Evolutionary conservation across 345 rosid genomes (phyloP).

Genomic region (Laguncularia racemosa): DNA sequence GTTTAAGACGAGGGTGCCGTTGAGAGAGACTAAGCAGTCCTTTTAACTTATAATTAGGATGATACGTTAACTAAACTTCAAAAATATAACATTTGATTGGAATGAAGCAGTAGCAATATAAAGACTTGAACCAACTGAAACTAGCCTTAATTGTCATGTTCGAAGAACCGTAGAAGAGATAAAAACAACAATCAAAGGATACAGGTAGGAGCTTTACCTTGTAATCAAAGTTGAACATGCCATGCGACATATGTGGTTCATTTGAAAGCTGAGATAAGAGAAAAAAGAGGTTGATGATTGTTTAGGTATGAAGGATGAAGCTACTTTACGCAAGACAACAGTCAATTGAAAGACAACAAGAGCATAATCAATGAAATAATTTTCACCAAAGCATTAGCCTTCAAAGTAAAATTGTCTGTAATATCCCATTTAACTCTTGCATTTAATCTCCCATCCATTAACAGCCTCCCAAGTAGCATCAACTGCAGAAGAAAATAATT

Average conservation of each 20-base stretch:
- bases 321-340: background rate
- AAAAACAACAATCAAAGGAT: background rate
- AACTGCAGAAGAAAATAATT: conserved; percentile 31
- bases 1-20: no score
- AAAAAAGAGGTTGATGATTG: conserved; percentile 2
- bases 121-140: background rate
- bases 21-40: no score
- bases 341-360: conserved; percentile 5
- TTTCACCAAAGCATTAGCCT: conserved; percentile 80
- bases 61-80: no score
- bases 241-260: conserved; percentile 87
- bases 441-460: conserved; percentile 83
- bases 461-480: conserved; percentile 87
- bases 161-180: background rate
- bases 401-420: conserved; percentile 64
- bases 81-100: no score
- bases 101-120: background rate
- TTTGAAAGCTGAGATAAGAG: conserved; percentile 56
- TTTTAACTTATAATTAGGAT: no score
- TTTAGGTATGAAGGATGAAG: no score
- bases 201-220: conserved; percentile 38
- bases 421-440: conserved; percentile 89
- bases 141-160: background rate
- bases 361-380: background rate
- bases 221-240: conserved; percentile 82